A percentile compares a stretch with the other conserved stretches of the same genome.
Conservation (phyloP, 2,329 filamentous ascomycete genomes). For the Fusarium zealandicum region DNA sequence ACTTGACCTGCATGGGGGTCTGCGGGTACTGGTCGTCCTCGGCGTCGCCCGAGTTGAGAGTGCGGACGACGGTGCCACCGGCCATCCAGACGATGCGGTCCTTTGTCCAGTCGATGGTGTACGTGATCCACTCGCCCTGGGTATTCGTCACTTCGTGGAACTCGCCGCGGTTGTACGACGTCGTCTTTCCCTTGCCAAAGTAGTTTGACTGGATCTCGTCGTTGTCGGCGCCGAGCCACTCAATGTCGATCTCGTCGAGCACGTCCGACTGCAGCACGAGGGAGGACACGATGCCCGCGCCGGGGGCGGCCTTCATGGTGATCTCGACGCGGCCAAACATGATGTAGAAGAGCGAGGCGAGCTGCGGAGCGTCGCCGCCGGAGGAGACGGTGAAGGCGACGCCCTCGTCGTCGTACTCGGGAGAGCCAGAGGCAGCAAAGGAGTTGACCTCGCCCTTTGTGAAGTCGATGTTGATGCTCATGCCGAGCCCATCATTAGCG, state of each 20-base stretch:
- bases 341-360: slow-evolving; percentile 94
- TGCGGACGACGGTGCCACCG: slow-evolving; percentile 77
- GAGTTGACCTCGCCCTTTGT: slow-evolving; percentile 77
- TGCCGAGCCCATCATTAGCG: slow-evolving; percentile 80
- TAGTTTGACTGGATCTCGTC: slow-evolving; percentile 93
- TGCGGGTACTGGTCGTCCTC: slow-evolving; percentile 84
- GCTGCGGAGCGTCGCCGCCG: slow-evolving; percentile 83
- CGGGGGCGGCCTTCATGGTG: slow-evolving; percentile 84
- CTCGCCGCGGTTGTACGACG: slow-evolving; percentile 84
- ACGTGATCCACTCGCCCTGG: slow-evolving; percentile 81
- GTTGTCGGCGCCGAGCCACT: slow-evolving; percentile 85
- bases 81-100: slow-evolving; percentile 88
- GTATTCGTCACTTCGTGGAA: slow-evolving; percentile 75
- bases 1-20: slow-evolving; percentile 92
- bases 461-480: slow-evolving; percentile 85
- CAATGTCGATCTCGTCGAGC: slow-evolving; percentile 96
- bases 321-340: slow-evolving; percentile 96
- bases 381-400: slow-evolving; percentile 80
- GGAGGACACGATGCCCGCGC: slow-evolving; percentile 91
- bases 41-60: slow-evolving; percentile 73
- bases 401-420: slow-evolving; percentile 78
- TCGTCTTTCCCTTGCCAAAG: slow-evolving; percentile 90
- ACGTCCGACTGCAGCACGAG: slow-evolving; percentile 89
- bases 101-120: slow-evolving; percentile 90
- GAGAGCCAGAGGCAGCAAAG: slow-evolving; percentile 74